These are phyloP conservation scores for Geosmithia morbida DNA, from an alignment of 2,329 filamentous ascomycete species.

Conservation along the genomic window DNA sequence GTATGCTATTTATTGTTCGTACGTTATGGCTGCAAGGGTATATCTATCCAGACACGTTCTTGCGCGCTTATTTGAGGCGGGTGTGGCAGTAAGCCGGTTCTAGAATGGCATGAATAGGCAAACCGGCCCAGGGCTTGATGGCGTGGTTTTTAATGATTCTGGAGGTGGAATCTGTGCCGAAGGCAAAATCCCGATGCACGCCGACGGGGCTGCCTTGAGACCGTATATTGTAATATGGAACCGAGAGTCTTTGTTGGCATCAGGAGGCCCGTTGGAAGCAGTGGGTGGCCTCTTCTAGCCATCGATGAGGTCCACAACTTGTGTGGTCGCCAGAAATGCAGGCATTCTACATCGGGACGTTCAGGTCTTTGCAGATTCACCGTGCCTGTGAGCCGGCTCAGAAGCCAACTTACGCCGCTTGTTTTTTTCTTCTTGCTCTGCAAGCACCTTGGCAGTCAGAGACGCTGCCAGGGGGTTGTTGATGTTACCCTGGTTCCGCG, in stretches of 20 bases:
- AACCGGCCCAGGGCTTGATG: background rate
- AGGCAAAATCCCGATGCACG: too few species aligned
- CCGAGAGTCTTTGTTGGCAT: background rate
- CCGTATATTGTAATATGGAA: background rate
- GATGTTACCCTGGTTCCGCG: conserved; percentile 43
- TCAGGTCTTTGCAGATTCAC: conserved; percentile 4
- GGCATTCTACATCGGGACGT: background rate
- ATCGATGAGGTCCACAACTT: background rate
- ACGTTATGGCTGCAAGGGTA: background rate
- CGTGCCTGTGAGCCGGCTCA: conserved; percentile 3
- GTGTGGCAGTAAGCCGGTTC: too few species aligned
- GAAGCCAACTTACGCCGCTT: conserved; percentile 57
- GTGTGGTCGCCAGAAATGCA: background rate
- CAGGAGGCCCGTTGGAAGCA: too few species aligned
- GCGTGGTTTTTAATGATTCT: too few species aligned
- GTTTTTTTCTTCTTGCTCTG: conserved; percentile 71
- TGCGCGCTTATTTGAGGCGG: too few species aligned
- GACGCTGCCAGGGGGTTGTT: conserved; percentile 80
- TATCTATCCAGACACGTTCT: background rate
- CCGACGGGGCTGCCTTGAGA: background rate
- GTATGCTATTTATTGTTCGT: background rate
- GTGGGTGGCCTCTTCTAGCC: too few species aligned
- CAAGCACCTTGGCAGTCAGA: conserved; percentile 72
- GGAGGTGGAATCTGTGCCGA: too few species aligned
- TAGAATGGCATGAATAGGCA: background rate